These are phyloP conservation scores for Secale cereale DNA, from an alignment of 176 grass and related monocot genomes.

Conservation along the genomic window DNA sequence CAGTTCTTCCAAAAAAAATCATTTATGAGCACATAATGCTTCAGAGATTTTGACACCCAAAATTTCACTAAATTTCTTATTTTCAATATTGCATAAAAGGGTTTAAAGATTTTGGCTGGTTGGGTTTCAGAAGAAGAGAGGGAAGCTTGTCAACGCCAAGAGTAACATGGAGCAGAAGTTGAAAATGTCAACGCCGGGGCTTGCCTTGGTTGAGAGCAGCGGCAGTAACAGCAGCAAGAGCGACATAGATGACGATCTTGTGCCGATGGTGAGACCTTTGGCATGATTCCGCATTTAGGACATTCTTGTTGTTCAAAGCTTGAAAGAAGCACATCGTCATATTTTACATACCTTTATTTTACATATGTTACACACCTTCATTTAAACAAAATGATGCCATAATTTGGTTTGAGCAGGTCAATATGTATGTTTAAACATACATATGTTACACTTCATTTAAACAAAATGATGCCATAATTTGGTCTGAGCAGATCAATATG, in stretches of 20 bases:
- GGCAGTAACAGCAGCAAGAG: background rate
- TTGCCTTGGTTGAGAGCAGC: background rate
- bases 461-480: background rate
- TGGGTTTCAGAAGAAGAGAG: conserved; percentile 9
- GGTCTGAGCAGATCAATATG: background rate
- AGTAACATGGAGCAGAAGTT: background rate
- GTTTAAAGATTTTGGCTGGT: background rate
- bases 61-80: background rate
- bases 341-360: background rate
- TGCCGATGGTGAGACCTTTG: background rate
- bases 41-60: background rate
- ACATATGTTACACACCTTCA: background rate
- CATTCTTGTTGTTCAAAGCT: background rate
- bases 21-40: background rate
- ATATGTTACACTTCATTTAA: background rate
- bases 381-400: background rate
- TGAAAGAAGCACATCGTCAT: background rate
- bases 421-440: background rate
- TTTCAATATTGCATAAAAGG: background rate
- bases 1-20: background rate
- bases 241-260: background rate
- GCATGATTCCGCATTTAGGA: background rate
- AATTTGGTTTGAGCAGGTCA: background rate
- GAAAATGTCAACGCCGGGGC: background rate
- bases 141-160: background rate